A percentile compares a stretch with the other conserved stretches of the same genome.
These are phyloP conservation scores for Aspergillus costaricaensis DNA, from an alignment of 2,329 filamentous ascomycete genomes.

Conservation along the genomic window DNA sequence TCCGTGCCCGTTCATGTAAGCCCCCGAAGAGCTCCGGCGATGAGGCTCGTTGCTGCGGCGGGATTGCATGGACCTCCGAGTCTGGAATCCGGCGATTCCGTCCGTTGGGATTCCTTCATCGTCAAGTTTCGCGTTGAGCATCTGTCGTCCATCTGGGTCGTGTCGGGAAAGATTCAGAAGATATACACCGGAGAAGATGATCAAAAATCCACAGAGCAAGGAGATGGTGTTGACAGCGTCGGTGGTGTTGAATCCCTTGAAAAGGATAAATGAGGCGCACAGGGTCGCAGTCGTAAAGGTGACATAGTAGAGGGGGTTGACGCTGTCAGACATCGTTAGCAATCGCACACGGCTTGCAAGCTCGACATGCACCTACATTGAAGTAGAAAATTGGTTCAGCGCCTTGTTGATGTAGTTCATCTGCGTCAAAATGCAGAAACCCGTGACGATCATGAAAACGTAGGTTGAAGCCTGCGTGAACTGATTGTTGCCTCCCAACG, in stretches of 20 bases:
- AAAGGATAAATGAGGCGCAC: slow-evolving; percentile 92
- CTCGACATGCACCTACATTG: slow-evolving; percentile 68
- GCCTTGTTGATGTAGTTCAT: slow-evolving; percentile 99
- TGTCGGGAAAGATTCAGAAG: slow-evolving; percentile 91
- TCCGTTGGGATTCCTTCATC: slow-evolving; percentile 82
- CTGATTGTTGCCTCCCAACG: slow-evolving; percentile 89
- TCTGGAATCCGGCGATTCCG: slow-evolving; percentile 84
- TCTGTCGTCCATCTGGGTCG: slow-evolving; percentile 76
- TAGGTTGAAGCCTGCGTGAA: slow-evolving; percentile 95
- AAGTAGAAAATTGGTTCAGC: slow-evolving; percentile 91
- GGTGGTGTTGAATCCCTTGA: slow-evolving; percentile 92
- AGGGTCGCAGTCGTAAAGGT: slow-evolving; percentile 95
- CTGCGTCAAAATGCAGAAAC: slow-evolving; percentile 93
- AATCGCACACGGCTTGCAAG: neutral
- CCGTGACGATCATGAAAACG: slow-evolving; percentile 90
- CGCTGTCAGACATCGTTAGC: slow-evolving; percentile 54
- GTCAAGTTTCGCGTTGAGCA: slow-evolving; percentile 60
- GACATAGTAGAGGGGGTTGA: slow-evolving; percentile 96
- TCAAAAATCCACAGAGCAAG: slow-evolving; percentile 85
- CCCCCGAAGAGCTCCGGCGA: slow-evolving; percentile 63
- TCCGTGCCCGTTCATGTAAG: slow-evolving; percentile 56
- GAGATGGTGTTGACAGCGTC: slow-evolving; percentile 91
- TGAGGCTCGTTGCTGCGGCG: slow-evolving; percentile 67
- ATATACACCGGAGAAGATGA: slow-evolving; percentile 95
- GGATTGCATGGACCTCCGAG: slow-evolving; percentile 89